Conservation (phyloP, 1,284 basidiomycete genomes). For the Ganoderma leucocontextum region DNA sequence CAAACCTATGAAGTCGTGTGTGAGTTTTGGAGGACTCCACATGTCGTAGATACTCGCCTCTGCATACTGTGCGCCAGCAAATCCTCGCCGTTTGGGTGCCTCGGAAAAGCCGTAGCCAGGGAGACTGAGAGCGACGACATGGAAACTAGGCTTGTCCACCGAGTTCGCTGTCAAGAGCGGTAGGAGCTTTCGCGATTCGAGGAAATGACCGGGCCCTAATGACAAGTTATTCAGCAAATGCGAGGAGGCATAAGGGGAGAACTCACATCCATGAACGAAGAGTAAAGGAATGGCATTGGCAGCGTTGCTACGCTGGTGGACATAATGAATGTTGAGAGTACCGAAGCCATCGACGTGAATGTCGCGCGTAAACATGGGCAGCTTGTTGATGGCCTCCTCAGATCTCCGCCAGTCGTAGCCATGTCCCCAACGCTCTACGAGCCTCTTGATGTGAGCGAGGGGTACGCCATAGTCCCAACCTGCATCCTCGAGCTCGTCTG, state of each 20-base stretch:
- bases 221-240: neutral
- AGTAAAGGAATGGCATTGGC: slow-evolving; percentile 51
- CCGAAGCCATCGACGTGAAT: slow-evolving; percentile 48
- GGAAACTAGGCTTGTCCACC: slow-evolving; percentile 58
- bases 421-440: slow-evolving; percentile 48
- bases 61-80: slow-evolving; percentile 33
- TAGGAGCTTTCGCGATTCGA: slow-evolving; percentile 62
- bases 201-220: slow-evolving; percentile 66
- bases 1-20: neutral
- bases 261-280: slow-evolving; percentile 57
- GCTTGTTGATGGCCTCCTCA: slow-evolving; percentile 47
- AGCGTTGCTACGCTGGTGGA: slow-evolving; percentile 47
- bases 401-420: slow-evolving; percentile 52
- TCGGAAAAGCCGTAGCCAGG: slow-evolving; percentile 66
- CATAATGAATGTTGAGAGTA: slow-evolving; percentile 50
- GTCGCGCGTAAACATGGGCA: slow-evolving; percentile 53
- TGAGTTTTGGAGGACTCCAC: neutral
- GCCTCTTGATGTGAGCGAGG: slow-evolving; percentile 48
- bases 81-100: slow-evolving; percentile 48
- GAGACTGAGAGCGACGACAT: slow-evolving; percentile 62
- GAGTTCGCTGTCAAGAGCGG: slow-evolving; percentile 53
- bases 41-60: slow-evolving; percentile 21
- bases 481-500: slow-evolving; percentile 51
- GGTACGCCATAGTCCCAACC: slow-evolving; percentile 51
- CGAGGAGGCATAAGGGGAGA: neutral